These are phyloP conservation scores for Helenozyma rhizophorensis DNA, from an alignment of 805 yeast genomes.

Conservation along the genomic window DNA sequence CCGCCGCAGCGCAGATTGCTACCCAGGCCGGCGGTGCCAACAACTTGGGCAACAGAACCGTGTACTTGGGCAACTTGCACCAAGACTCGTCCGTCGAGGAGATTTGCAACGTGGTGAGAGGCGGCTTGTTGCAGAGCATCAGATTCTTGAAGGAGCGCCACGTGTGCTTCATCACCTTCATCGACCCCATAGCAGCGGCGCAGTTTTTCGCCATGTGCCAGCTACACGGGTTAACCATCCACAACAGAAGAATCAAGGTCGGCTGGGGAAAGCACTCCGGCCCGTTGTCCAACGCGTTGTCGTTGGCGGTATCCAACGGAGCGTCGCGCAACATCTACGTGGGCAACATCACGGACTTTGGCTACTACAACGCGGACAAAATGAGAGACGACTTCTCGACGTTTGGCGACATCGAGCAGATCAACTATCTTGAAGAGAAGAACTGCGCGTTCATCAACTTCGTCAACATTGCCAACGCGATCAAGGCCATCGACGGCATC, in stretches of 20 bases:
- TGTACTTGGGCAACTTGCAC: conserved; percentile 85
- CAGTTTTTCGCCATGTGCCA: conserved; percentile 95
- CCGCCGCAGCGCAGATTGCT: conserved; percentile 97
- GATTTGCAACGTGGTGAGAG: conserved; percentile 92
- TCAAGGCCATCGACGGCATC: conserved; percentile 88
- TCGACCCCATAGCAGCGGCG: conserved; percentile 96
- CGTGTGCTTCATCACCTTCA: conserved; percentile 90
- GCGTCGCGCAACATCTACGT: conserved; percentile 91
- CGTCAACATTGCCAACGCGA: conserved; percentile 83
- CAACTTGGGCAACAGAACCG: conserved; percentile 90
- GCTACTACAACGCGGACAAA: conserved; percentile 51
- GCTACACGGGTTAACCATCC: conserved; percentile 82
- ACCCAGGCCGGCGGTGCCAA: conserved; percentile 91
- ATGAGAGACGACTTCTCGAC: conserved; percentile 69
- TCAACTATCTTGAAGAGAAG: conserved; percentile 78
- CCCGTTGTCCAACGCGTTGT: conserved; percentile 79
- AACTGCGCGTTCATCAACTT: conserved; percentile 90
- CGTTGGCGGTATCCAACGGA: conserved; percentile 87
- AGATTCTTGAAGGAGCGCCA: conserved; percentile 79
- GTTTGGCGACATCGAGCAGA: conserved; percentile 94
- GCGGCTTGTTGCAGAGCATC: conserved; percentile 85
- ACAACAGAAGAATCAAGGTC: conserved; percentile 79
- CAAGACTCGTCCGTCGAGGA: conserved; percentile 87
- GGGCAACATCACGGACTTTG: conserved; percentile 57
- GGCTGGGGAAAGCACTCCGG: conserved; percentile 99